Conservation (phyloP, 2,329 filamentous ascomycete species). For the Penicillium concentricum region DNA sequence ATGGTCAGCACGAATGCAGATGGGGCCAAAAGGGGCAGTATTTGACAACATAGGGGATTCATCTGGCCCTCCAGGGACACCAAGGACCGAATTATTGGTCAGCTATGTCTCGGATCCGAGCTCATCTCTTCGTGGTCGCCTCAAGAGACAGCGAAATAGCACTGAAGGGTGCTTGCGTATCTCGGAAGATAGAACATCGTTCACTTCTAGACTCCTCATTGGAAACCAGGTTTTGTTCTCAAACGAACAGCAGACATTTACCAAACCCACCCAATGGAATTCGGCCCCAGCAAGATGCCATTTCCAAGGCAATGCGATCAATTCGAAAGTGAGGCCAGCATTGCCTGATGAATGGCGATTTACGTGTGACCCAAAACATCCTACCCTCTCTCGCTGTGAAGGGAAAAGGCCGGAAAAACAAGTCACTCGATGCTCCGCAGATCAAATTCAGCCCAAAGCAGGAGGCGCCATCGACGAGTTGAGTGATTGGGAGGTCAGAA, state of each 20-base stretch:
- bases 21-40: slow-evolving; percentile 21
- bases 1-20: slow-evolving; percentile 41
- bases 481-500: slow-evolving; percentile 37
- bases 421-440: neutral
- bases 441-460: neutral
- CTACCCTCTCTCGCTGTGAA: neutral
- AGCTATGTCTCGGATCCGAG: slow-evolving; percentile 16
- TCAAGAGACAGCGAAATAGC: neutral
- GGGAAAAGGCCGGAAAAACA: neutral
- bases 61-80: slow-evolving; percentile 38
- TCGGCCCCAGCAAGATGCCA: slow-evolving; percentile 1
- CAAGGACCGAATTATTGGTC: slow-evolving; percentile 29
- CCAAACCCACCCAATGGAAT: slow-evolving; percentile 3
- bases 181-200: neutral
- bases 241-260: neutral
- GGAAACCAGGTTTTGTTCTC: neutral
- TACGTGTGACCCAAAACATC: neutral
- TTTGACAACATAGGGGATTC: slow-evolving; percentile 19
- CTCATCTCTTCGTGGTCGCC: neutral
- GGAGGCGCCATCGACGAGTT: slow-evolving; percentile 14
- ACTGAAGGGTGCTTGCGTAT: neutral
- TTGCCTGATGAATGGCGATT: slow-evolving; percentile 5
- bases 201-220: neutral
- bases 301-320: neutral
- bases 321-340: neutral